Conservation (phyloP, 495 filamentous ascomycete genomes). For the Penicillium dipodomyicola region DNA sequence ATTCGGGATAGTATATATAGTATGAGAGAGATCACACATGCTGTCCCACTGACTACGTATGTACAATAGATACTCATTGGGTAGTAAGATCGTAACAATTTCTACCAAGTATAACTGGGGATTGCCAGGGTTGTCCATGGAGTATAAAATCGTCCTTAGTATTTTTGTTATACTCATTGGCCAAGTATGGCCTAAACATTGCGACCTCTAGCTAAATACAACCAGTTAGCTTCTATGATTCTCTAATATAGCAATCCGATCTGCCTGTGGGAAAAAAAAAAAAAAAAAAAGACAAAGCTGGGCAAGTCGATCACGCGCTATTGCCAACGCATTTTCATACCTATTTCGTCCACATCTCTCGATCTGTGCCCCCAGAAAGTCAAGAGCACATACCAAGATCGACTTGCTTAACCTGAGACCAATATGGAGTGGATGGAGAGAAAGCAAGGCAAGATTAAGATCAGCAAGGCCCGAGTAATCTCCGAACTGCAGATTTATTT, state of each 20-base stretch:
- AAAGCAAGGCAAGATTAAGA: neutral
- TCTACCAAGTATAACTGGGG: neutral
- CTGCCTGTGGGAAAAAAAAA: neutral
- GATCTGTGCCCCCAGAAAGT: neutral
- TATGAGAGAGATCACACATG: no score
- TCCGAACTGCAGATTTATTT: constrained; percentile 8
- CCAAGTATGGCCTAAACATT: neutral
- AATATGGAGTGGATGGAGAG: neutral
- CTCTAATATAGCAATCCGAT: neutral
- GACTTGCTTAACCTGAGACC: neutral
- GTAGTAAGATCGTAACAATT: no score
- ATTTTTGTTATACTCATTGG: neutral
- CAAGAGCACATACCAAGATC: neutral
- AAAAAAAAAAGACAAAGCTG: neutral
- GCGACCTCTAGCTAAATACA: neutral
- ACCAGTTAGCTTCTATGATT: neutral
- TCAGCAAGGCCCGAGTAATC: constrained; percentile 3
- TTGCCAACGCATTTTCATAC: neutral
- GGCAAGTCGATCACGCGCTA: neutral
- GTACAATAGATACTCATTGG: no score
- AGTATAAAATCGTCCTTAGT: neutral
- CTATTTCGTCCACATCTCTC: neutral
- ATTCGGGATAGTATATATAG: no score
- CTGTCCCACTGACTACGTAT: no score
- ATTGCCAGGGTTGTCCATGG: neutral